Base-by-base conservation (phyloP, 2,329 filamentous ascomycete genomes). In the Alternaria dauci region DNA sequence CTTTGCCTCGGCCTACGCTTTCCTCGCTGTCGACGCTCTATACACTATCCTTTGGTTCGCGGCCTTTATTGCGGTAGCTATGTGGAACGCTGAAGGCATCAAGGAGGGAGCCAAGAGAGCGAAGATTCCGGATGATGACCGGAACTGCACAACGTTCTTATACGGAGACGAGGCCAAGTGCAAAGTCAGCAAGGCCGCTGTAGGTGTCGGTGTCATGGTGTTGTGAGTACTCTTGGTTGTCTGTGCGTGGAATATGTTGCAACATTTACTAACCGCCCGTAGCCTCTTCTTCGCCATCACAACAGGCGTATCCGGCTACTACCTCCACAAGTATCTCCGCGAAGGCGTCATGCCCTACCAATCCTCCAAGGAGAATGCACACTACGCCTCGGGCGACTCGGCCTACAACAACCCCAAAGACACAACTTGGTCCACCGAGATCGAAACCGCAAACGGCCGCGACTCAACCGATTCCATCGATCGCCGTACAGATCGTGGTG, bases 1-100 rank as follows among this genome's bases (percentile, higher is more conserved):
- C 52, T 87, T 89, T 69, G 84, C 85, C 58, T 88, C 87, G 67
- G 83, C 85, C 38, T 88, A 88, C 70, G 86, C 85, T 53, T 87
- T 88, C 70, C 83, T 85, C 8, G 77, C 80, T 2, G 72, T 89
- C 58, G 87, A 89, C 67, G 74, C 81, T 14, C 68, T 88, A 25
- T 87, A 69, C 54, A 68, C 72, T 67, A 71, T 88, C 9, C 73
- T 89, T 39, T 89, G 87, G 87, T 86, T 88, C 69, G 81, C 81
- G 5, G 86, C 86, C 5, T 87, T 86, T 79, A 79, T 86, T 14
- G 80, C 83, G 39, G 80, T 88, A 5, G 85, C 85, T 14, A 80
- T 82, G 14, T 89, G 86, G 76, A 86, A 88, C 28, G 78, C 81
- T 5, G 68, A 81, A n/a, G 86, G 86, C 8, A 85, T 87, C 63